These are phyloP conservation scores for Leccinum subgranulosum DNA, from an alignment of 768 basidiomycete species.

Conservation along the genomic window DNA sequence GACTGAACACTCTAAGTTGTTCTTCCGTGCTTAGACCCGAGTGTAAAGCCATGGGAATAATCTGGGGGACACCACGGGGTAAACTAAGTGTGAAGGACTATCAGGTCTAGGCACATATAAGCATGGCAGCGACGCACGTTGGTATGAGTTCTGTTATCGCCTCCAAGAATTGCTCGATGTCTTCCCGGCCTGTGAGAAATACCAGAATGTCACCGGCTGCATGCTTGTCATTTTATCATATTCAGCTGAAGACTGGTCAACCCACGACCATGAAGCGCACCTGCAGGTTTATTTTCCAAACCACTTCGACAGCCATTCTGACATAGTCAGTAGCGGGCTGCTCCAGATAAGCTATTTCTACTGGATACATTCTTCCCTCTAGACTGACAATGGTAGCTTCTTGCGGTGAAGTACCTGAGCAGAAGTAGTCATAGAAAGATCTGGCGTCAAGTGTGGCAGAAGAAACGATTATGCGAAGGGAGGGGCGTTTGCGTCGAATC, in stretches of 20 bases:
- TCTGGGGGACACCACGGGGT: constrained; percentile 50
- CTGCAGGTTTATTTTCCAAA: constrained; percentile 79
- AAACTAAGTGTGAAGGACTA: constrained; percentile 34
- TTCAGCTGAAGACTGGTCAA: neutral
- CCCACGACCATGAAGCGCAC: constrained; percentile 37
- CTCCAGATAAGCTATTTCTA: constrained; percentile 85
- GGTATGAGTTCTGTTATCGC: constrained; percentile 75
- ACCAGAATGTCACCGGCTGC: constrained; percentile 86
- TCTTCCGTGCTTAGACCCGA: constrained; percentile 87
- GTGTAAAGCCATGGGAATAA: constrained; percentile 76
- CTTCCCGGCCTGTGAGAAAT: constrained; percentile 93
- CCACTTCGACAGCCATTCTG: constrained; percentile 73
- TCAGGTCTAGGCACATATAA: neutral
- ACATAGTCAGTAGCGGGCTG: constrained; percentile 81
- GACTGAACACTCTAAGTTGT: constrained; percentile 82
- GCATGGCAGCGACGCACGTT: constrained; percentile 40
- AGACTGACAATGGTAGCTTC: constrained; percentile 85
- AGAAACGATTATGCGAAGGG: constrained; percentile 87
- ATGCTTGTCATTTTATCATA: constrained; percentile 45
- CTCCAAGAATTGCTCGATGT: constrained; percentile 88
- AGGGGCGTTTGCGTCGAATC: constrained; percentile 87
- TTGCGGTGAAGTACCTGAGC: constrained; percentile 52
- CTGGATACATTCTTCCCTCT: constrained; percentile 93
- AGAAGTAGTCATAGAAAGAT: constrained; percentile 88
- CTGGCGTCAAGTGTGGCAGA: constrained; percentile 95